Percentiles rank a stretch among this genome's conserved stretches.
Conservation (phyloP, 495 filamentous ascomycete genomes). For the Annulohypoxylon moriforme region DNA sequence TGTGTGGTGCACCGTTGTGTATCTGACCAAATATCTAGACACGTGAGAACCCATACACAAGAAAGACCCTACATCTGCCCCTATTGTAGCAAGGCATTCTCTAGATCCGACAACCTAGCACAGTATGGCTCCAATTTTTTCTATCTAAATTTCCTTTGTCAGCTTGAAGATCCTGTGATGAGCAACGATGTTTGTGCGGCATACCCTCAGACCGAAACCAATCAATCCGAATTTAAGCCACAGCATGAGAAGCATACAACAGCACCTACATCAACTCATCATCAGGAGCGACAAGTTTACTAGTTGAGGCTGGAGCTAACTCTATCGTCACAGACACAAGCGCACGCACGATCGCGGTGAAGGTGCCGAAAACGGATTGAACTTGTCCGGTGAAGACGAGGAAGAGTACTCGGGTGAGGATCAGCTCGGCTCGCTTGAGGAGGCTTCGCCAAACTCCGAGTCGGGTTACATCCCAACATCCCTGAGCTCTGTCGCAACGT, state of each 20-base stretch:
- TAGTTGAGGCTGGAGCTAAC: conserved; percentile 48
- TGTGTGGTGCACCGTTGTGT: conserved; percentile 52
- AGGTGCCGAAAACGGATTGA: conserved; percentile 74
- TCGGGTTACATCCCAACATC: conserved; percentile 62
- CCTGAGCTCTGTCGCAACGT: conserved; percentile 53
- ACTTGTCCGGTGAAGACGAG: conserved; percentile 77
- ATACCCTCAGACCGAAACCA: conserved; percentile 39
- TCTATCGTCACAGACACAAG: conserved; percentile 74
- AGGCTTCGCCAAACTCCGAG: conserved; percentile 75
- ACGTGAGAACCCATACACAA: conserved; percentile 99
- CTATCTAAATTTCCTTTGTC: conserved; percentile 47
- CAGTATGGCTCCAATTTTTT: conserved; percentile 73
- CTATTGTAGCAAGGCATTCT: conserved; percentile 98
- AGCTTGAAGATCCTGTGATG: conserved; percentile 50
- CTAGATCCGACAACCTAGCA: conserved; percentile 96
- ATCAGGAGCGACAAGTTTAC: conserved; percentile 43
- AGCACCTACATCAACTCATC: conserved; percentile 50
- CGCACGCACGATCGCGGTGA: conserved; percentile 88
- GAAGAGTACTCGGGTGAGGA: conserved; percentile 76
- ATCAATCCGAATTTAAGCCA: conserved; percentile 44
- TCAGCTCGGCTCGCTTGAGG: conserved; percentile 78
- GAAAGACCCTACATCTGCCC: conserved; percentile 97
- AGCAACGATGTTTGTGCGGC: conserved; percentile 52
- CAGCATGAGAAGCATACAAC: conserved; percentile 42
- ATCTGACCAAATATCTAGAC: conserved; percentile 78